Evolutionary conservation across 352 stramenopile genomes (phyloP).

Genomic region (Phytophthora pini): DNA sequence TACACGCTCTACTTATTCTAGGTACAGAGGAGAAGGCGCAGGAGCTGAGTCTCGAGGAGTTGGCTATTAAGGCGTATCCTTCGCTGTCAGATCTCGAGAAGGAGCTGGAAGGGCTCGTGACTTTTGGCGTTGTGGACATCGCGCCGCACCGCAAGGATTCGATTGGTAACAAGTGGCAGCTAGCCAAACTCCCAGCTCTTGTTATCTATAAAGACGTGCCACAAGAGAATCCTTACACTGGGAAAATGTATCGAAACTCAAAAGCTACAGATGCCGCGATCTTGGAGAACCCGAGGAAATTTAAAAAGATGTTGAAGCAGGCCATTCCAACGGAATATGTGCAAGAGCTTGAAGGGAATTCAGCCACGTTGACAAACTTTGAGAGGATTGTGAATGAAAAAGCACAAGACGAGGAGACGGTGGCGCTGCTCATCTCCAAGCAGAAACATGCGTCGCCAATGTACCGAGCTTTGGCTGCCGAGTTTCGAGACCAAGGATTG

Average conservation of each 20-base stretch:
- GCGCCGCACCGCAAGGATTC: constrained; percentile 34
- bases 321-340: constrained; percentile 65
- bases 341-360: constrained; percentile 30
- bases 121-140: constrained; percentile 54
- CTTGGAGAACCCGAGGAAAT: constrained; percentile 52
- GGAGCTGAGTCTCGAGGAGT: constrained; percentile 30
- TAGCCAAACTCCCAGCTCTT: constrained; percentile 53
- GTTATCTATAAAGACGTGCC: constrained; percentile 68
- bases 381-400: constrained; percentile 32
- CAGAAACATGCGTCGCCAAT: constrained; percentile 63
- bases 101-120: constrained; percentile 50
- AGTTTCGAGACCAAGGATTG: constrained; percentile 57
- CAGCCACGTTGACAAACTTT: constrained; percentile 29
- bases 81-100: constrained; percentile 47
- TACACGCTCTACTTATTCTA: constrained; percentile 46
- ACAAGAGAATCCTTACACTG: constrained; percentile 80
- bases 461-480: constrained; percentile 65
- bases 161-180: constrained; percentile 63
- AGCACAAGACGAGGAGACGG: constrained; percentile 12
- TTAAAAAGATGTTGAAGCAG: constrained; percentile 72
- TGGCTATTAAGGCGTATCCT: constrained; percentile 44
- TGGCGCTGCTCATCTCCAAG: constrained; percentile 72
- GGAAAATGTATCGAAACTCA: constrained; percentile 63
- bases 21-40: constrained; percentile 23
- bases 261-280: constrained; percentile 37